Evolutionary conservation across 768 basidiomycete genomes (phyloP), one percentile per base, ranked within the genome.

Genomic region (Xerocomus brunneocitrinus): DNA sequence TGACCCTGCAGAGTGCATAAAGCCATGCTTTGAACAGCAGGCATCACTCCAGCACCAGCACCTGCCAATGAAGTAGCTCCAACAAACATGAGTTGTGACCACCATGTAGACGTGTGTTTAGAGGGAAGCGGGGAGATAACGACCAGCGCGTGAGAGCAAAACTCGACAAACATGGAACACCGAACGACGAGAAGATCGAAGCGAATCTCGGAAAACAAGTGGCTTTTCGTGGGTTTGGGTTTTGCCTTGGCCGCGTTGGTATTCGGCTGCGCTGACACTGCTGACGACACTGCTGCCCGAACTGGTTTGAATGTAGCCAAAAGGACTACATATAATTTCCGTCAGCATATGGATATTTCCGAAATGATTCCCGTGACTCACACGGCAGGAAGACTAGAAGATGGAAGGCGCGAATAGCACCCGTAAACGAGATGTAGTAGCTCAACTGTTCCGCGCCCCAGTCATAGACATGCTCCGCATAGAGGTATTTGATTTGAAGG

Each of bases 401-500:
- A 61, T 88, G 78, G 50, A 82, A 62, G 1, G 87, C 87, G 28
- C 88, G 80, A 8, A 79, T 67, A 30, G 77, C 76, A 67, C 87
- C 88, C 53, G 86, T 72, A 22, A 81, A 76, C 0, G 87, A 85
- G 71, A 90, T 85, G 60, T 89, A 90, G 63, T 85, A 84, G 43
- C 87, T 85, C 56, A 90, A 63, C 79, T 87, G 74, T 35, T 79
- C 79, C 10, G 86, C 77, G 13, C 75, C 77, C 89, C 89, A 90
- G 10, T 72, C 65, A 60, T 85, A 90, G 9, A 84, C 72, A 62
- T 89, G 85, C 58, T 82, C 81, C 0, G 85, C 88, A 56, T 90
- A 92, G 34, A 91, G 70, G 58, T 89, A 90, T 67, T 91, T 91
- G 54, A 85, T 74, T 49, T 82, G 83, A 67, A 83, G 85, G 1